Evolutionary conservation across 805 yeast species (phyloP), one percentile per base, ranked within the genome.

Genomic region (Wickerhamiella sorbophila): DNA sequence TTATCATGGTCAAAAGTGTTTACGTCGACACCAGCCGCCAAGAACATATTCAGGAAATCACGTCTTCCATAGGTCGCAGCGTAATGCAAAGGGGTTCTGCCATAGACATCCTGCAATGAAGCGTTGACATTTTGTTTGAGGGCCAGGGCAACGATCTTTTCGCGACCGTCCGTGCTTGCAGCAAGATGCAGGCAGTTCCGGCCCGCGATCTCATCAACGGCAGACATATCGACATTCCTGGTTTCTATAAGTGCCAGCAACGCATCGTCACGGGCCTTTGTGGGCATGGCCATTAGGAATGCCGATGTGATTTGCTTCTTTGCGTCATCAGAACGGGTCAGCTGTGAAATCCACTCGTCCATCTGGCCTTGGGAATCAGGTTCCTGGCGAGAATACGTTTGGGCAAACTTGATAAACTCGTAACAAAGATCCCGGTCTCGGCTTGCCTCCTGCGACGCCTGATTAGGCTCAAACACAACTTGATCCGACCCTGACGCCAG

Each of bases 41-140:
- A 57, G 8, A 75, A 56, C 8, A 63, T 56, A 22, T 59, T 60
- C 26, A 75, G 52, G 27, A 74, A 53, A 14, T 64, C 58, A 39
- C 71, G 53, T 47, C 70, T 67, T 49, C 71, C 67, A 50, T 72
- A 72, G 14, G 59, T 53, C 2, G 93, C 71, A 4, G 94, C 93
- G 56, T 86, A 85, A 59, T 88, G 97, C 15, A 91, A 62, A 18
- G 96, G 87, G 1, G 79, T 76, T 48, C 88, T 70, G 3, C 93
- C 94, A 49, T 62, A 61, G 8, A 59, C 57, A 42, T 65, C 71
- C 5, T 44, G 41, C 5, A 49, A 50, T 19, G 52, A 44, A 15
- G 57, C 53, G 31, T 55, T 58, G 21, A 59, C 59, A 10, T 52
- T 48, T n/a, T 50, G 32, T 1, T 45, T 36, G 18, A 59, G 47